These are phyloP conservation scores for Salix caprea DNA, from an alignment of 345 rosid species.

Conservation along the genomic window DNA sequence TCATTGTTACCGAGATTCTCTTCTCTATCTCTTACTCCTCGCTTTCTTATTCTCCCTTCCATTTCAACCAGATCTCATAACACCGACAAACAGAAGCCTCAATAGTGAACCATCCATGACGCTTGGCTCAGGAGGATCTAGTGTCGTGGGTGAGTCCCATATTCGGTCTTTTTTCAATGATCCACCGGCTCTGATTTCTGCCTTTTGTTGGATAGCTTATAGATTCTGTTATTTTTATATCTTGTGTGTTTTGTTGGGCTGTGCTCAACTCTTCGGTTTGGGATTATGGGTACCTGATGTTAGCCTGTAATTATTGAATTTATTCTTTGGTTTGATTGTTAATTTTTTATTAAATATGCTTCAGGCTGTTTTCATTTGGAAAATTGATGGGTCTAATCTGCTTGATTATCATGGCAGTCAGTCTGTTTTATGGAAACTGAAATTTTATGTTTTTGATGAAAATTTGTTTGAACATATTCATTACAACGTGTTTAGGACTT, in stretches of 20 bases:
- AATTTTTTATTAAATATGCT: neutral
- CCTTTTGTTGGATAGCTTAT: slow-evolving; percentile 11
- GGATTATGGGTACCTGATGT: neutral
- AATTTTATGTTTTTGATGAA: neutral
- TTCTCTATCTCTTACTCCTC: neutral
- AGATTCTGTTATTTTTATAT: neutral
- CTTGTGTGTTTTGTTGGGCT: neutral
- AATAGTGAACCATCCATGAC: slow-evolving; percentile 46
- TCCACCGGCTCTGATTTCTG: neutral
- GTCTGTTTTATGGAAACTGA: neutral
- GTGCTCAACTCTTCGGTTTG: slow-evolving; percentile 1
- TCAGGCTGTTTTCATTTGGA: neutral
- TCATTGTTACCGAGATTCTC: slow-evolving; percentile 25
- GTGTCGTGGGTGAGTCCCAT: slow-evolving; percentile 61
- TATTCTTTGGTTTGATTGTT: neutral
- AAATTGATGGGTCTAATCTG: neutral
- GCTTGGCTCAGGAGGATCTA: slow-evolving; percentile 87
- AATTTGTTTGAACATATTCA: neutral
- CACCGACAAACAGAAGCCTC: neutral
- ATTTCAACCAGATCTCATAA: slow-evolving; percentile 36
- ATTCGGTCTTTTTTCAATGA: neutral
- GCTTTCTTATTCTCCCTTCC: neutral
- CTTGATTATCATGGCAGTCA: neutral
- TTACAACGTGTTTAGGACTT: neutral
- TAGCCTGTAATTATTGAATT: slow-evolving; percentile 10